phyloP scores from a whole-genome alignment of 140 eudicot species.

The Bidens hawaiensis region DNA sequence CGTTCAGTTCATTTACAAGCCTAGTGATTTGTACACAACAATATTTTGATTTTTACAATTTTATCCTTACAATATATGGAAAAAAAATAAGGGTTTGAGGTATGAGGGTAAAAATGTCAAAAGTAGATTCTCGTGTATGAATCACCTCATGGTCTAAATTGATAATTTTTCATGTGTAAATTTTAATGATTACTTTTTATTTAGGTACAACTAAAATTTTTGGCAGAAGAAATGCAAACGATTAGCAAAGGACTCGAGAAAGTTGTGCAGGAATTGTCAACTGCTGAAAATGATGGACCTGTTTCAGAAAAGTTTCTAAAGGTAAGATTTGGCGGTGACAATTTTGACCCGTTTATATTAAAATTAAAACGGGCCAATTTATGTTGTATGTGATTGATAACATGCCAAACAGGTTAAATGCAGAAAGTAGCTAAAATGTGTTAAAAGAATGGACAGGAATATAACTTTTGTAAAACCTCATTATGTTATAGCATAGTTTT shows the following conservation, averaged over 20 bases:
- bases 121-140: neutral
- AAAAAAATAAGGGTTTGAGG: neutral
- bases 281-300: conserved; percentile 76
- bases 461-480: neutral
- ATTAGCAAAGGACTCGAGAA: conserved; percentile 96
- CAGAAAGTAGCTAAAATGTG: neutral
- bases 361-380: neutral
- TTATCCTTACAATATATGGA: neutral
- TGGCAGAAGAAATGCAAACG: conserved; percentile 99
- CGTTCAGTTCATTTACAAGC: no score
- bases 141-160: neutral
- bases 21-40: conserved; percentile 1
- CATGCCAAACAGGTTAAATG: neutral
- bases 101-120: neutral
- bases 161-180: neutral
- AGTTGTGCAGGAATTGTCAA: conserved; percentile 92
- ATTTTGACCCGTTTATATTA: neutral
- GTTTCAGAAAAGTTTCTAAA: conserved; percentile 66
- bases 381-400: neutral
- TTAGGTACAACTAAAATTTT: conserved; percentile 77
- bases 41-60: neutral
- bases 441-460: neutral
- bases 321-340: conserved; percentile 38
- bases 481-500: neutral
- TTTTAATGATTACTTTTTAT: neutral